A percentile compares a stretch with the other conserved stretches of the same genome.
Conservation (phyloP, 495 filamentous ascomycete genomes). For the Delitschia confertaspora region DNA sequence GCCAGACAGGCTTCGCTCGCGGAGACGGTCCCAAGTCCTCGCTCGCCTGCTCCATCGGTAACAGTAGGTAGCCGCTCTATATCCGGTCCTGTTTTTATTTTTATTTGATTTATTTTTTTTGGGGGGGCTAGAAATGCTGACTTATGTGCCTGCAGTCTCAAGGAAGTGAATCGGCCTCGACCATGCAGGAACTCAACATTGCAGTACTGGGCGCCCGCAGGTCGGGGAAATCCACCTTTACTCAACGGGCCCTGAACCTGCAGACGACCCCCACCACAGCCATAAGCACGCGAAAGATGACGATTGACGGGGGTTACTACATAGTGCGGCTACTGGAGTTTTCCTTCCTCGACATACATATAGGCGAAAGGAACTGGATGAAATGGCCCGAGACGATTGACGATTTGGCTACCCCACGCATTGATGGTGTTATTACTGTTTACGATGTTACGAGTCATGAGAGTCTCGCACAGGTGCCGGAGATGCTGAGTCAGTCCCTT, state of each 20-base stretch:
- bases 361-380: constrained; percentile 58
- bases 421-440: constrained; percentile 76
- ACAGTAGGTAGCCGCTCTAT: too few relatives aligned
- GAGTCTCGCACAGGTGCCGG: constrained; percentile 57
- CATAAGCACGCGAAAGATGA: constrained; percentile 59
- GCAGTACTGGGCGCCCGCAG: constrained; percentile 71
- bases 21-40: constrained; percentile 17
- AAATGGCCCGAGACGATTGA: constrained; percentile 68
- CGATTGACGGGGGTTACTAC: constrained; percentile 66
- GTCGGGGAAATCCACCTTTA: constrained; percentile 85
- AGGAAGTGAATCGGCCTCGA: constrained; percentile 17
- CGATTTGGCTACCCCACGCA: constrained; percentile 55
- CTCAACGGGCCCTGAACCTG: constrained; percentile 68
- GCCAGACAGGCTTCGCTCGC: constrained; percentile 4
- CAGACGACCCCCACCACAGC: constrained; percentile 44
- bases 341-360: constrained; percentile 55
- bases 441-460: constrained; percentile 75
- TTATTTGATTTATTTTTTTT: neutral
- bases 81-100: constrained; percentile 17
- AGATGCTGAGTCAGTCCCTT: constrained; percentile 60
- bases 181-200: constrained; percentile 67
- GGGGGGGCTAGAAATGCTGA: constrained; percentile 4
- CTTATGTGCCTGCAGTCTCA: constrained; percentile 16
- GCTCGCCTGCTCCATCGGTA: constrained; percentile 17
- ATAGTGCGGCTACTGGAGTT: constrained; percentile 76